Evolutionary conservation across 2,329 filamentous ascomycete species (phyloP), one percentile per base, ranked within the genome.

Genomic region (Blastomyces gilchristii): DNA sequence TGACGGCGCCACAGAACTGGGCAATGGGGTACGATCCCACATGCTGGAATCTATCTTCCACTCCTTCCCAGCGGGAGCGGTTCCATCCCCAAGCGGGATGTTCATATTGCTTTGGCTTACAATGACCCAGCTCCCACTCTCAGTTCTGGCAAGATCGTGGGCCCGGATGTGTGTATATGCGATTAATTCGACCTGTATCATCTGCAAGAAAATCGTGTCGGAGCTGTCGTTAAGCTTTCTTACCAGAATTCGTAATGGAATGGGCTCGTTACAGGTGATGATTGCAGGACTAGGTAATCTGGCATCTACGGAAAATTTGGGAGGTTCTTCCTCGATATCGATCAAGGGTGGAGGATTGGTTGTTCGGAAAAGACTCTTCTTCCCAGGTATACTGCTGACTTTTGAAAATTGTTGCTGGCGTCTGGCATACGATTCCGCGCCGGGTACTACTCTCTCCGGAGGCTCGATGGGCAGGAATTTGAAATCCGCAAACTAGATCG

Each of bases 391-490:
- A 39, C 60, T 61, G 7, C 47, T 25, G 34, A 66, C 65, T 61
- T 71, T 74, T 62, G 75, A 73, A 68, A 88, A 88, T 65, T 84
- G 81, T 68, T 87, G 85, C 64, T 83, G 81, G 28, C 93, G 84
- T 63, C 91, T 82, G 1, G 92, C 94, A 76, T 90, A 99, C 1
- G 88, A 87, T 74, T 97, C 92, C 67, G 91, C 87, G 31, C 85
- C 83, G 0, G 85, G 82, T 56, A 81, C 78, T 4, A 83, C 79
- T 0, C 85, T 85, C 52, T 92, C 82, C 0, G 93, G 92, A 6
- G 91, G 90, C 74, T 99, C 94, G 68, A 97, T 93, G 4, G 94
- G 94, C 47, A 97, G 82, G 73, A 99, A 94, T 64, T 90, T 93
- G 77, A 97, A 88, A 45, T 86, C 85, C 45, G 72, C 74, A 67